Evolutionary conservation across 371 early-diverging fungal species (phyloP).

Genomic region (Mucor velutinosus): DNA sequence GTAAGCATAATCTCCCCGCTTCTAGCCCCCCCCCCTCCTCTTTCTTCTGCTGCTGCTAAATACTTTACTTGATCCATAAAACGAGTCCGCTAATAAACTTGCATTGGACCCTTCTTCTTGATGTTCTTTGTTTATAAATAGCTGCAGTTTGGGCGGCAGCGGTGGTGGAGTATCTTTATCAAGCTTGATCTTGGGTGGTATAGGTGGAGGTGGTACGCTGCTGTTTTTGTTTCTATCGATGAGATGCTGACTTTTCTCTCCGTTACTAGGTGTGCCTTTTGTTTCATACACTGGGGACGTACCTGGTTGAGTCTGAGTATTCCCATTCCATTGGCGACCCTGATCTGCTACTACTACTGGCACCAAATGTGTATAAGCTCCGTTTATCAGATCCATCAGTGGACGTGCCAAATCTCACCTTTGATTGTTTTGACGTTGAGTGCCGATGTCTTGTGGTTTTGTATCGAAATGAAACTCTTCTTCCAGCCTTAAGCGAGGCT

Average conservation of each 20-base stretch:
- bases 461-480: background rate
- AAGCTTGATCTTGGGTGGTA: slow-evolving; percentile 13
- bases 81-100: slow-evolving; percentile 3
- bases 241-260: background rate
- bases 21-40: background rate
- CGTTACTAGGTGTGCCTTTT: background rate
- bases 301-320: background rate
- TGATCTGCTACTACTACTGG: background rate
- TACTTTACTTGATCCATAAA: background rate
- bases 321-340: background rate
- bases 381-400: background rate
- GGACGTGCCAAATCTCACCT: background rate
- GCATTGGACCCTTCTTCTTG: background rate
- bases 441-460: background rate
- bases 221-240: background rate
- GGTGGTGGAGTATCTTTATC: slow-evolving; percentile 7
- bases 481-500: background rate
- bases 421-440: background rate
- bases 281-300: background rate
- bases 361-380: background rate
- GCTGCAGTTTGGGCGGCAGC: slow-evolving; percentile 8
- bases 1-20: background rate
- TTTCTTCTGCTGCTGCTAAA: background rate
- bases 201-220: slow-evolving; percentile 6
- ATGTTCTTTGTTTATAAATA: background rate